A percentile compares a stretch with the other conserved stretches of the same genome.
Evolutionary conservation across 176 grass and related monocot species (phyloP).

Genomic region (Triticum monococcum): DNA sequence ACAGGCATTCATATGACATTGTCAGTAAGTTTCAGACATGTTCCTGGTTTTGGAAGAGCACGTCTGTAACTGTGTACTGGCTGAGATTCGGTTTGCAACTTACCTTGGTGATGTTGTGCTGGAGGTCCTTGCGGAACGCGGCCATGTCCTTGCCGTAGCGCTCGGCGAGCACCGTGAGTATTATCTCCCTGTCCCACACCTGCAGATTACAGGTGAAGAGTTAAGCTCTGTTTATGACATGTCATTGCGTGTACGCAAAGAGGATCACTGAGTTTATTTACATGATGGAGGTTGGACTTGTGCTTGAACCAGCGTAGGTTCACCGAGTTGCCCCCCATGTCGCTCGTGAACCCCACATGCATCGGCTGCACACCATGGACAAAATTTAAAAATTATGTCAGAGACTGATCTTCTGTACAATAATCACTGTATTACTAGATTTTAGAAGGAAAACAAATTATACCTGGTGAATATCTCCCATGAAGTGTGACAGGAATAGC

Average conservation of each 20-base stretch:
- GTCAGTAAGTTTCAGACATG: neutral
- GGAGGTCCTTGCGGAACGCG: slow-evolving; percentile 60
- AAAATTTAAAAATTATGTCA: no score
- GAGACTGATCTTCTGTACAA: neutral
- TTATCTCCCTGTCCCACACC: slow-evolving; percentile 96
- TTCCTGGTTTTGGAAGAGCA: neutral
- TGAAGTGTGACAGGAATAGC: slow-evolving; percentile 88
- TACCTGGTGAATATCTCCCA: slow-evolving; percentile 92
- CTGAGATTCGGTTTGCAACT: neutral
- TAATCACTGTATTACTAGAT: neutral
- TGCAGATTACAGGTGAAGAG: slow-evolving; percentile 13
- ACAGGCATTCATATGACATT: neutral
- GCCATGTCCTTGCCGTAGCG: slow-evolving; percentile 64
- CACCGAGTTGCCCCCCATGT: slow-evolving; percentile 76
- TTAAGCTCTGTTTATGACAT: neutral
- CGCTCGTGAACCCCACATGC: slow-evolving; percentile 86
- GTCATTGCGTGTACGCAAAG: no score
- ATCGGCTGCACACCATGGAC: slow-evolving; percentile 56
- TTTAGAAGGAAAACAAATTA: neutral
- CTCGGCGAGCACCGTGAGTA: slow-evolving; percentile 60
- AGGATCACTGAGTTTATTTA: slow-evolving; percentile 20
- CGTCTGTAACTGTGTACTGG: no score
- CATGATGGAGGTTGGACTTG: slow-evolving; percentile 84
- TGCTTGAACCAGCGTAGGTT: slow-evolving; percentile 71
- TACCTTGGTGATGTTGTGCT: slow-evolving; percentile 62